A percentile compares a stretch with the other conserved stretches of the same genome.
phyloP scores from a whole-genome alignment of 148 eudicot genomes.

The Chenopodium quinoa region DNA sequence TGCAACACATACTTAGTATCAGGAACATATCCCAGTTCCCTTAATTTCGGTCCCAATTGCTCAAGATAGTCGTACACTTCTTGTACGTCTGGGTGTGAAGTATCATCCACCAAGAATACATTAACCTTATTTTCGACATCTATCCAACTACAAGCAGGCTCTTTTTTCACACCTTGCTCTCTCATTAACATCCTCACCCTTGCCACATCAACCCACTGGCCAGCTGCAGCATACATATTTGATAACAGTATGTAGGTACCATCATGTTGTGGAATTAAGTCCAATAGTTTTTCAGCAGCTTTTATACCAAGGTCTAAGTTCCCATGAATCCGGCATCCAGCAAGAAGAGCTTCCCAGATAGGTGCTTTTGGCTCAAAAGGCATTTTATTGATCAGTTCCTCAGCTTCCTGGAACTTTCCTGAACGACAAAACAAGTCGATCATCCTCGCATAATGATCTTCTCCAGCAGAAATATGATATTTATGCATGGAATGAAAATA shows the following conservation, averaged over 20 bases:
- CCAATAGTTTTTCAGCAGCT: constrained; percentile 49
- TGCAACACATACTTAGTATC: constrained; percentile 54
- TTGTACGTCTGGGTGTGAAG: constrained; percentile 54
- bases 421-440: constrained; percentile 58
- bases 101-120: constrained; percentile 61
- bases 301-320: constrained; percentile 55
- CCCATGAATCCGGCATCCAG: constrained; percentile 52
- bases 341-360: constrained; percentile 61
- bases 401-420: constrained; percentile 59
- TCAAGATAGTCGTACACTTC: constrained; percentile 52
- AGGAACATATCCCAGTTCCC: constrained; percentile 60
- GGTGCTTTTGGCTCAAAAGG: constrained; percentile 51
- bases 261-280: constrained; percentile 47
- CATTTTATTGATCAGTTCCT: constrained; percentile 42
- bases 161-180: constrained; percentile 66
- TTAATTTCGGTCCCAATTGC: constrained; percentile 44
- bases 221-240: constrained; percentile 53
- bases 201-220: constrained; percentile 52
- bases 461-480: constrained; percentile 49
- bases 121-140: constrained; percentile 57
- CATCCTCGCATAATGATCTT: constrained; percentile 63
- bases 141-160: constrained; percentile 77
- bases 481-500: constrained; percentile 46
- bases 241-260: constrained; percentile 61
- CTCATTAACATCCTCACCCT: constrained; percentile 53